Base-by-base conservation (phyloP, 306 rosid genomes). In the Acmispon strigosus region DNA sequence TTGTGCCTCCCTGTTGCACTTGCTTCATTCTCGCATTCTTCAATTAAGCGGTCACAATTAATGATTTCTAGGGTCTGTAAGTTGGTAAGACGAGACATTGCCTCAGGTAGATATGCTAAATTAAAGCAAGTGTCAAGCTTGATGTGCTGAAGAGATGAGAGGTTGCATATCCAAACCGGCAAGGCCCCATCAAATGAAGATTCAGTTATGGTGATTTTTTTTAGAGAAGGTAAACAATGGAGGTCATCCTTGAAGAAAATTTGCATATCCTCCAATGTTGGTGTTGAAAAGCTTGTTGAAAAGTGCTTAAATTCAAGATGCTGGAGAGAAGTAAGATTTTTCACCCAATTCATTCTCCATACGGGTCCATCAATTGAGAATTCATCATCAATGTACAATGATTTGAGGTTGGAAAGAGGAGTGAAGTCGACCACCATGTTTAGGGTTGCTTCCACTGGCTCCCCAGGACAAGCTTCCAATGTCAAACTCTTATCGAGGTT, bases 351-450 rank as follows among this genome's bases (percentile, higher is more conserved):
- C 20, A 62, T 7, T n/a, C n/a, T n/a, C n/a, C n/a, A n/a, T n/a
- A n/a, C n/a, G n/a, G 3, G 24, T 22, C 3, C 37, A 0, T 32
- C 6, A 0, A 1, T 6, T 4, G n/a, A n/a, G n/a, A 1, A 32
- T 1, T 0, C 1, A 3, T 22, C 6, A n/a, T n/a, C n/a, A n/a
- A n/a, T n/a, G n/a, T n/a, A 10, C 37, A 42, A 43, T 39, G 19
- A 42, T 43, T 43, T 62, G n/a, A 43, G 69, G 19, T 5, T 62
- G 2, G 76, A 70, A 47, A 77, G 62, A 36, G 62, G 77, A 19
- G 37, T 8, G 15, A 10, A 42, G 14, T 11, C 17, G 0, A 27
- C 8, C 1, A 0, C 53, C 10, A 42, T 39, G 42, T 50, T 32
- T 4, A 73, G 36, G 5, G 76, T 70, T 10, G 60, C 52, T 14